Conservation (phyloP, 108 stramenopile genomes). For the Cyclotella baltica region DNA sequence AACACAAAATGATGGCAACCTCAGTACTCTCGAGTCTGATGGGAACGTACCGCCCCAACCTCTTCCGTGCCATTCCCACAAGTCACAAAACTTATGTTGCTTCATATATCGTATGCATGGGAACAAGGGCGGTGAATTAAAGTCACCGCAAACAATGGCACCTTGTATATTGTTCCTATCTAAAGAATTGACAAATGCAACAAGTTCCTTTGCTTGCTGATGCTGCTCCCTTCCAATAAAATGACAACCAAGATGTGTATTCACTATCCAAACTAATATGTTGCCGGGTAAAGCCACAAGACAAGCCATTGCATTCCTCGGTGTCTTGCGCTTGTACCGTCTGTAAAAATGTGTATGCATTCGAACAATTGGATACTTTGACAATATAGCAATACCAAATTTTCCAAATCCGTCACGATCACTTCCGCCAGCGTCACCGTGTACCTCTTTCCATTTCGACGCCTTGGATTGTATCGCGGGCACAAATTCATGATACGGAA, state of each 20-base stretch:
- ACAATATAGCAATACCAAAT: slow-evolving; percentile 22
- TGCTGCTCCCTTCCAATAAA: slow-evolving; percentile 13
- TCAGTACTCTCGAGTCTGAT: slow-evolving; percentile 13
- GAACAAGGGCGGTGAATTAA: slow-evolving; percentile 24
- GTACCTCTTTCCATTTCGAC: slow-evolving; percentile 21
- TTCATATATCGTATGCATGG: slow-evolving; percentile 1
- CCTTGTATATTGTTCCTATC: neutral
- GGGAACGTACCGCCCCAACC: slow-evolving; percentile 21
- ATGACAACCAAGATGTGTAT: slow-evolving; percentile 26
- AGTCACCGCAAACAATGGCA: slow-evolving; percentile 17
- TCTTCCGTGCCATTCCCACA: slow-evolving; percentile 4
- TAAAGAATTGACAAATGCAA: slow-evolving; percentile 11
- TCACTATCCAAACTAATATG: slow-evolving; percentile 14
- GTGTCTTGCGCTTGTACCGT: slow-evolving; percentile 21
- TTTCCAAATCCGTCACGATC: slow-evolving; percentile 14
- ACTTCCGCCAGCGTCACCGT: neutral
- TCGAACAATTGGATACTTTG: slow-evolving; percentile 21
- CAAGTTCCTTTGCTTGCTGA: slow-evolving; percentile 18
- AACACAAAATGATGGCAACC: slow-evolving; percentile 5
- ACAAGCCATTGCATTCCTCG: slow-evolving; percentile 24
- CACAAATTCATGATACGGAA: slow-evolving; percentile 12
- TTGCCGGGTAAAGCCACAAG: slow-evolving; percentile 8
- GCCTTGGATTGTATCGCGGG: slow-evolving; percentile 18
- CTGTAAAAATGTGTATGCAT: slow-evolving; percentile 5
- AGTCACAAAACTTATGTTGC: neutral